Base-by-base conservation (phyloP, 1,284 basidiomycete genomes). In the Caloboletus inedulis region DNA sequence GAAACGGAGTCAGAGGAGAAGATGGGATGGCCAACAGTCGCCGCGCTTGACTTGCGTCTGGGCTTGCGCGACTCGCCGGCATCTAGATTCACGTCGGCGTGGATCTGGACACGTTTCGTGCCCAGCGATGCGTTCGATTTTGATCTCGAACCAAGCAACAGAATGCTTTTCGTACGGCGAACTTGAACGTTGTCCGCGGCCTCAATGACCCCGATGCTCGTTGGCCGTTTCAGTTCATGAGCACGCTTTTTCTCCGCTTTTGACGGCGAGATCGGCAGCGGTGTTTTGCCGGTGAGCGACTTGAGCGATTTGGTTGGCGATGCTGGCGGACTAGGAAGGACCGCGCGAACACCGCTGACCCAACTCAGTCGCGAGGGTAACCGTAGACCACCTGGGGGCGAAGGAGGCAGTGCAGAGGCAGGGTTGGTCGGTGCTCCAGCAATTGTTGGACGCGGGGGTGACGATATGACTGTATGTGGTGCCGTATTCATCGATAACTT, bases 331-430 rank as follows among this genome's bases (percentile, higher is more conserved):
- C 69, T 71, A 3, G 65, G 66, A 19, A 71, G 55, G n/a, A 54
- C 66, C 6, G 55, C 57, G 29, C 64, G 62, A 5, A 67, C 61
- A 14, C 54, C 41, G 30, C 52, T 69, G 43, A 68, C 53, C 64
- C 66, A 69, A 21, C 66, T 68, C 39, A 68, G 59, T 42, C 66
- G 59, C 14, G 68, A 71, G 8, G 66, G 66, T 42, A 68, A 49
- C 35, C 69, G 64, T 14, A 68, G 45, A 21, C 59, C 65, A 10
- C 66, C 66, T 8, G 69, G 62, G 2, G 66, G 52, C 1, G 66
- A 59, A 19, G 64, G 64, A 27, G 66, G 63, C 34, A 58, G 37
- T 52, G 56, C 62, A 14, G 55, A 36, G 14, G 55, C 35, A 29
- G 52, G 45, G 12, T 53, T 58, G 23, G 29, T 12, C 5, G 48